Base-by-base conservation (phyloP, 352 stramenopile genomes). In the Phytopythium mirpurense region DNA sequence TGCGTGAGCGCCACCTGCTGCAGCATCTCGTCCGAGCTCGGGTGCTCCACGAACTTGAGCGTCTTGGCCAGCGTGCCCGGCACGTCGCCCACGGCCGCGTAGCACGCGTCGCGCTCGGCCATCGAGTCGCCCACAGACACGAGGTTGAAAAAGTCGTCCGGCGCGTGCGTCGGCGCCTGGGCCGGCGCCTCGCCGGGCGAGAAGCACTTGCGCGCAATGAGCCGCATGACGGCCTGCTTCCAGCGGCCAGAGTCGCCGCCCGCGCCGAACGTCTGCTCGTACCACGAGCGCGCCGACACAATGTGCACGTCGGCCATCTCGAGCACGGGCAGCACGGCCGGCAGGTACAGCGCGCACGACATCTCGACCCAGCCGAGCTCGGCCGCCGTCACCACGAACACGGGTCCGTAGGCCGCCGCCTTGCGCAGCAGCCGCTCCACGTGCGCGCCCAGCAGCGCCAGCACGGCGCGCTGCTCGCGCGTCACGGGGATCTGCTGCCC, bases 181-280 rank as follows among this genome's bases (percentile, higher is more conserved):
- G 12, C 54, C 6, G 21, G 16, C 4, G 36, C 27, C 11, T 5
- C 43, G n/a, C 16, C 14, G 2, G 51, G 18, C 48, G 35, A 68
- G 58, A 94, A 94, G 61, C 83, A 94, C 66, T 94, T 90, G 63
- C 65, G 67, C 31, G 83, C 83, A 42, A 94, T 94, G 34, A 94
- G 72, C 59, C 89, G 77, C 77, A 94, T 91, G 47, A 92, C 81
- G 29, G 90, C 83, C 51, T 92, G 76, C 64, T 94, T 94, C 83
- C 83, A 94, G 10, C 62, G 65, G 29, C 75, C 83, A 35, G 83
- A 86, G 63, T 94, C 81, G 21, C 83, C 81, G n/a, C 80, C 80
- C 6, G 69, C 56, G 14, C 83, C 83, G 34, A 84, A 94, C 0
- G 74, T 94, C 65, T 90, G 78, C 59, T 94, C 83, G 58, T 92